A percentile compares a stretch with the other conserved stretches of the same genome.
These are phyloP conservation scores for Colletotrichum gloeosporioides DNA, from an alignment of 2,329 filamentous ascomycete species.

Conservation along the genomic window DNA sequence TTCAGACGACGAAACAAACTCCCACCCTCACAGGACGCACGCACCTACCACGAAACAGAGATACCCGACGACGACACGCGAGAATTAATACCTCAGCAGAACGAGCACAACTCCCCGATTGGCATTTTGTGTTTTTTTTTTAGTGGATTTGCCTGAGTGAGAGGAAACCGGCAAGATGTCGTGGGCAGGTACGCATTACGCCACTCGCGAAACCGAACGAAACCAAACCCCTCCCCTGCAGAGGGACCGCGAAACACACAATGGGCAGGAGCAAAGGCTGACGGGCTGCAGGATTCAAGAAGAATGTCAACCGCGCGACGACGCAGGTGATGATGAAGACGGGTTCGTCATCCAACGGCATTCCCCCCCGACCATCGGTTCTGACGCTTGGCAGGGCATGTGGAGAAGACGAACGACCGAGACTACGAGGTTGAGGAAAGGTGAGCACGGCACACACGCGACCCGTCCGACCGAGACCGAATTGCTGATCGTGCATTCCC, in stretches of 20 bases:
- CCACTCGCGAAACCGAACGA: slow-evolving; percentile 12
- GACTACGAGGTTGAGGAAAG: slow-evolving; percentile 98
- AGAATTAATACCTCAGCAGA: background rate
- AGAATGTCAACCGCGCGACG: slow-evolving; percentile 97
- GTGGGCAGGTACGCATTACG: slow-evolving; percentile 46
- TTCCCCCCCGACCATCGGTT: background rate
- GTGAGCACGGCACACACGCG: slow-evolving; percentile 44
- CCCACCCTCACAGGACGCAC: background rate
- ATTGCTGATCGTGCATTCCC: slow-evolving; percentile 19
- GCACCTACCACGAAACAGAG: background rate
- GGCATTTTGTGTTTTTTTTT: background rate
- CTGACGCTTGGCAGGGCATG: slow-evolving; percentile 68
- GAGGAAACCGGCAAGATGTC: slow-evolving; percentile 41
- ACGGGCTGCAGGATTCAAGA: slow-evolving; percentile 59
- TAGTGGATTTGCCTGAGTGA: background rate
- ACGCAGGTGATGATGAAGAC: slow-evolving; percentile 99
- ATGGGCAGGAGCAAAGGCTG: background rate
- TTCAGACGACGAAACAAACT: slow-evolving; percentile 17
- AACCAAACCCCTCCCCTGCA: background rate
- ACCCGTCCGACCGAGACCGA: too few species aligned
- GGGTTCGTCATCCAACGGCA: slow-evolving; percentile 47
- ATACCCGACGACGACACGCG: background rate
- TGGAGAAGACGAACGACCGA: slow-evolving; percentile 97
- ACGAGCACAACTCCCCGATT: background rate
- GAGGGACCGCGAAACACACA: background rate